Conservation (phyloP, 225 moss, liverwort and hornwort species). For the Polytrichum formosum region DNA sequence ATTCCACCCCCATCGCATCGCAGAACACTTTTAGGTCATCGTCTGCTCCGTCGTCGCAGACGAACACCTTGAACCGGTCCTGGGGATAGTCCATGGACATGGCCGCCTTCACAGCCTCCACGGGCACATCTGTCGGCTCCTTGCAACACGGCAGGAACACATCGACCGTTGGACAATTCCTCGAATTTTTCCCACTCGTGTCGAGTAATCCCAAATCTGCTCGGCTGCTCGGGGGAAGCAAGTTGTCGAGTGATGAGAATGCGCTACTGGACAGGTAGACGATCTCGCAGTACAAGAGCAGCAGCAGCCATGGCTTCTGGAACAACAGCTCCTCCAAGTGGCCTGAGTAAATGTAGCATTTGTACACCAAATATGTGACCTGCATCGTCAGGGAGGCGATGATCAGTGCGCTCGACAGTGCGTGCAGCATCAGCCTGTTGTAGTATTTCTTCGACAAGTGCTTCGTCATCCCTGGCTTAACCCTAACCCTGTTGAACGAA, state of each 20-base stretch:
- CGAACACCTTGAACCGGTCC: conserved; percentile 48
- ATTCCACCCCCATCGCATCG: conserved; percentile 33
- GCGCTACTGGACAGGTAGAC: conserved; percentile 19
- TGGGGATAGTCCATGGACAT: conserved; percentile 44
- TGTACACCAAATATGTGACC: conserved; percentile 21
- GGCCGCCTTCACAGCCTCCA: conserved; percentile 44
- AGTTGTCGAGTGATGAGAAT: conserved; percentile 30
- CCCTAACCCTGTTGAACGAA: too few relatives aligned
- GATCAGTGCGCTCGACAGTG: conserved; percentile 21
- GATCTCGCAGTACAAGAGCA: conserved; percentile 27
- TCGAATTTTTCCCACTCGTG: conserved; percentile 13
- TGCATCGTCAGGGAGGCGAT: conserved; percentile 29
- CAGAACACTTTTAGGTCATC: conserved; percentile 39
- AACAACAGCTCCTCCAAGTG: conserved; percentile 5
- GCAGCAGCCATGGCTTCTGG: conserved; percentile 38
- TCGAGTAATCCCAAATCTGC: conserved; percentile 23
- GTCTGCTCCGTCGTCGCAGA: conserved; percentile 55
- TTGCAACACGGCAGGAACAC: conserved; percentile 48
- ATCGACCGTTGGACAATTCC: conserved; percentile 37
- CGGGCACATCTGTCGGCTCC: conserved; percentile 49
- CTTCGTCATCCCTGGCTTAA: too few relatives aligned
- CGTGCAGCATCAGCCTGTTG: conserved; percentile 9
- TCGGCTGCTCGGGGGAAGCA: conserved; percentile 41
- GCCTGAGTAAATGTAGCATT: conserved; percentile 19
- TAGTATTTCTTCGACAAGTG: conserved; percentile 6